Base-by-base conservation (phyloP, 2,329 filamentous ascomycete genomes). In the Scolecobasidium constrictum region DNA sequence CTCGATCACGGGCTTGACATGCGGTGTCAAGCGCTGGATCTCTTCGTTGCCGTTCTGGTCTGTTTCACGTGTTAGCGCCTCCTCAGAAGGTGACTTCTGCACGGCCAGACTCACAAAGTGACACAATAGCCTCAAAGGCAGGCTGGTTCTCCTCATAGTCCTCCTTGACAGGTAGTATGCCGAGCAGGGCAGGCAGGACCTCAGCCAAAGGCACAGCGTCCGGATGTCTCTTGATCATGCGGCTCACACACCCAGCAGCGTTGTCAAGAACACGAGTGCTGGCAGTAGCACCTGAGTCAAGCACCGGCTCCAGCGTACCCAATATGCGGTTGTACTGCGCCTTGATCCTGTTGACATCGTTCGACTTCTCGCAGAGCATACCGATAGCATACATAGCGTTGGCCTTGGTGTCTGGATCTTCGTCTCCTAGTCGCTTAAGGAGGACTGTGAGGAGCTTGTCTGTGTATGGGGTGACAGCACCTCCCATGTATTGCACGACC, bases 121-220 rank as follows among this genome's bases (percentile, higher is more conserved):
- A 80, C 62, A 85, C 81, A 55, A 98, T 81, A 77, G 88, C 93
- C 61, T 83, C 76, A 67, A 83, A 98, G 47, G 96, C 80, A 6
- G 92, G 87, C 55, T 86, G 85, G 66, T 98, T 96, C 75, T 96
- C 92, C 64, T 95, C 87, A 54, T 77, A 96, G 62, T 96, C 92
- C 59, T 94, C 88, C 62, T 84, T 85, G 48, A 96, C 72, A 7
- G 92, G 92, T 28, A 96, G 75, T 20, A 88, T 74, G 47, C 76
- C 75, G 44, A 93, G 75, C 20, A 96, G 67, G 1, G 78, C 78
- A 19, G 90, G 88, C 2, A 98, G 75, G 16, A 94, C 85, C 47
- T 94, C 80, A 31, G 73, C 66, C 42, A 94, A 73, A 15, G 90
- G 87, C 7, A 93, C 80, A 52, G 76, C 77, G 52, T 90, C 79